phyloP scores from a whole-genome alignment of 805 yeast genomes.

The Suhomyces kilbournensis region DNA sequence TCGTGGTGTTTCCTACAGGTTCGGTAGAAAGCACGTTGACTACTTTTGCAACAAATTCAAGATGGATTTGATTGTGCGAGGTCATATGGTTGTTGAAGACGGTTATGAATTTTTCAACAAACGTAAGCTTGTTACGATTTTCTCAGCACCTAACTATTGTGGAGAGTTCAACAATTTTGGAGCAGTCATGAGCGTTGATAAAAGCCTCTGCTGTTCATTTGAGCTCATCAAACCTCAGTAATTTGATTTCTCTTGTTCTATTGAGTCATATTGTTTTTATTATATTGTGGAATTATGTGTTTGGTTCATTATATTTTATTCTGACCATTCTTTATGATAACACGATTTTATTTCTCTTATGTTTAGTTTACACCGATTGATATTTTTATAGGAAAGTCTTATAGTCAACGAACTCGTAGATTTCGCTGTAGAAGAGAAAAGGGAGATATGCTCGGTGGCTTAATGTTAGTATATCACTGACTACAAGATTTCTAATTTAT shows the following conservation, averaged over 20 bases:
- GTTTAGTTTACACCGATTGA: constrained; percentile 5
- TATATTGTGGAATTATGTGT: constrained; percentile 1
- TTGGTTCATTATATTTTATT: not conserved
- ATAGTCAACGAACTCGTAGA: too few relatives aligned
- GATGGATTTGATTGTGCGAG: constrained; percentile 75
- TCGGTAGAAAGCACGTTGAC: constrained; percentile 71
- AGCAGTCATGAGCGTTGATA: constrained; percentile 72
- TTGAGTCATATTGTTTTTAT: not conserved
- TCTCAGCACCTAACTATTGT: constrained; percentile 81
- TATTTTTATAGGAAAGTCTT: not conserved
- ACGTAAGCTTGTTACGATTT: constrained; percentile 71
- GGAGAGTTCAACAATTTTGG: constrained; percentile 81
- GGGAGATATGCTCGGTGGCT: too few relatives aligned
- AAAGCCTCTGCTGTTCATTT: constrained; percentile 65
- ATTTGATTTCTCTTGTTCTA: constrained; percentile 2
- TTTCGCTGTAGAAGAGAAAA: too few relatives aligned
- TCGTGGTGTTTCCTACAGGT: constrained; percentile 78
- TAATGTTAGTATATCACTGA: too few relatives aligned
- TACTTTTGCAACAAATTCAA: constrained; percentile 62
- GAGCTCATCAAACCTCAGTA: constrained; percentile 61
- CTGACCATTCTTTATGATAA: not conserved
- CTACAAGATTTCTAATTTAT: not conserved
- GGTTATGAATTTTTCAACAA: constrained; percentile 81
- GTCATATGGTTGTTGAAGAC: constrained; percentile 88
- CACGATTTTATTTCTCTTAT: constrained; percentile 5